Evolutionary conservation across 2,329 filamentous ascomycete species (phyloP), one percentile per base, ranked within the genome.

Genomic region (Chrysoporthe austroafricana): DNA sequence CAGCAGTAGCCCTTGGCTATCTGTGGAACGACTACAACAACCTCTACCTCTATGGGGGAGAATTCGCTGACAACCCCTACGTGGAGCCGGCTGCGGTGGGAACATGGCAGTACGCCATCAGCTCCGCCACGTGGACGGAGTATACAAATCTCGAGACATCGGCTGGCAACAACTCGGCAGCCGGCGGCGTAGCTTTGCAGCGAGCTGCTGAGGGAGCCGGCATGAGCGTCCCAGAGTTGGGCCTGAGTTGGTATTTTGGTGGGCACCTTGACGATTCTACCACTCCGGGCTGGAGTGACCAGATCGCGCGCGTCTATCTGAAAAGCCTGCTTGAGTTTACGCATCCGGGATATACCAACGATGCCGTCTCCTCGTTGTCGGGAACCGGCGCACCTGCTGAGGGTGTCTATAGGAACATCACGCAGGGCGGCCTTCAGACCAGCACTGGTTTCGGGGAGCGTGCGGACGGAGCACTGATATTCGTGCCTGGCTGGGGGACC

Each of bases 271-370:
- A 94, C 75, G 75, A 78, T 74, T 79, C 79, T 13, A 87, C 85
- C 4, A 89, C 74, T 3, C 78, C 76, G 0, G 90, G 88, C 14
- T 94, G 91, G 91, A 88, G 88, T n/a, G 85, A 86, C 62, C 83
- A 87, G 64, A 82, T 87, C 32, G 78, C 81, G 0, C 83, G 91
- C 5, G 81, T 93, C 0, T 94, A 94, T 74, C 79, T 94, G 56
- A 92, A 90, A 78, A 92, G 89, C 58, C 79, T 94, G 42, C 80
- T 93, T 16, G 91, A 94, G 74, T 94, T 90, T 73, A 93, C 91
- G 0, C 91, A 92, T 71, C 91, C 91, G 0, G 89, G 90, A 4
- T 89, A 85, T 74, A 80, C 81, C 14, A 93, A 94, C 75, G 80
- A 84, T 18, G 88, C 86, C 4, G 86, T 93, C 0, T 73, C 86